phyloP scores from a whole-genome alignment of 768 basidiomycete species.

The Saitozyma sp. region DNA sequence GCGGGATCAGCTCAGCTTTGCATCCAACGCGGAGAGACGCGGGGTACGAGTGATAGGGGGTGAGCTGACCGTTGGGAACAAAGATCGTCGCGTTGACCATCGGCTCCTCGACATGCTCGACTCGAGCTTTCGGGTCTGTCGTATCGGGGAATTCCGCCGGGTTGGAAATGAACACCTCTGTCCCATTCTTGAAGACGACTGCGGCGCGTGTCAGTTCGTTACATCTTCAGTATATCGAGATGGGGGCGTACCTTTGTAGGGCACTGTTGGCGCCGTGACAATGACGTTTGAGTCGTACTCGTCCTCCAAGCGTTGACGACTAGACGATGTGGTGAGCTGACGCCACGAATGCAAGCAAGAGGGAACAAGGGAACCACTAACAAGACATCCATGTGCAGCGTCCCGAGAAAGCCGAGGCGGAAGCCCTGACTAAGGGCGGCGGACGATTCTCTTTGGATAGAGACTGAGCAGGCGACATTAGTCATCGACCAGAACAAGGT shows the following conservation, averaged over 20 bases:
- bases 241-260: conserved; percentile 68
- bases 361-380: conserved; percentile 16
- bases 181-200: conserved; percentile 75
- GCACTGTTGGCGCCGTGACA: conserved; percentile 92
- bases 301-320: conserved; percentile 88
- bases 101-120: conserved; percentile 83
- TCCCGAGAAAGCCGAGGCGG: conserved; percentile 90
- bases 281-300: conserved; percentile 94
- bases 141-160: conserved; percentile 93
- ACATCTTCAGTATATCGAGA: neutral
- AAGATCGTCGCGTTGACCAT: conserved; percentile 91
- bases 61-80: conserved; percentile 74
- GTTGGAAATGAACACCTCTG: conserved; percentile 71
- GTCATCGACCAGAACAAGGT: conserved; percentile 43
- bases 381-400: conserved; percentile 75
- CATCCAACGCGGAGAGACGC: conserved; percentile 2
- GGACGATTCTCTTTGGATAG: conserved; percentile 86
- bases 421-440: conserved; percentile 93
- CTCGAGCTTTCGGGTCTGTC: conserved; percentile 58
- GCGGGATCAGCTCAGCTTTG: conserved; percentile 8
- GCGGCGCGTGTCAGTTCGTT: conserved; percentile 14
- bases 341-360: neutral
- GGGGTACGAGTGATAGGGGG: too few relatives aligned
- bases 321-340: conserved; percentile 61
- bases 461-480: conserved; percentile 87